phyloP scores from a whole-genome alignment of 805 yeast species.

The Lachancea sp. region DNA sequence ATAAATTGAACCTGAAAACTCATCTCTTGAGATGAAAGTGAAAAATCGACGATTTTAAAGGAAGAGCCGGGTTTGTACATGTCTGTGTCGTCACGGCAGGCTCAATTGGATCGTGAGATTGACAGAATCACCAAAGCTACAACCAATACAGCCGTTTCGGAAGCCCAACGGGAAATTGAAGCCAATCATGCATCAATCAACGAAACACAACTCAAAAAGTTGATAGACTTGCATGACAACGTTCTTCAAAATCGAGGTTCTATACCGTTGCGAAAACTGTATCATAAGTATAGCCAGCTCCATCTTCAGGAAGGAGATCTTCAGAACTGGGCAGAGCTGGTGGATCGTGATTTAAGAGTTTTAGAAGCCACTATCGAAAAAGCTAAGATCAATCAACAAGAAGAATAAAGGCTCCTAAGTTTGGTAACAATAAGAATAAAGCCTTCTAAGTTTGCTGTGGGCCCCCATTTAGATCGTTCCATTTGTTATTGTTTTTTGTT shows the following conservation, averaged over 20 bases:
- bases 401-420: conserved; percentile 12
- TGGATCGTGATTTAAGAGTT: conserved; percentile 68
- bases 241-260: conserved; percentile 22
- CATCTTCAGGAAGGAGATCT: conserved; percentile 32
- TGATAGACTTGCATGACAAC: conserved; percentile 26
- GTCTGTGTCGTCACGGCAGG: conserved; percentile 3
- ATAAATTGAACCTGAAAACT: background rate
- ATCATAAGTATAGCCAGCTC: conserved; percentile 15
- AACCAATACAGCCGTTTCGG: conserved; percentile 14
- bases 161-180: conserved; percentile 23
- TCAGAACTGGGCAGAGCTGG: conserved; percentile 55
- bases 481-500: background rate
- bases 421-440: background rate
- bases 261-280: conserved; percentile 18
- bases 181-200: conserved; percentile 23
- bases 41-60: too few species aligned
- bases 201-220: conserved; percentile 22
- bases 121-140: conserved; percentile 13
- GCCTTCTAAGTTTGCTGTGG: too few species aligned
- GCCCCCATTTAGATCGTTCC: too few species aligned
- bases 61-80: background rate
- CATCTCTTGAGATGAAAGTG: too few species aligned
- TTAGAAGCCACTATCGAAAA: conserved; percentile 50
- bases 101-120: conserved; percentile 6
- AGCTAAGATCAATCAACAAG: conserved; percentile 25